Percentiles rank a stretch among this genome's conserved stretches.
phyloP scores from a whole-genome alignment of 2,329 filamentous ascomycete genomes.

The Colletotrichum eleusines region DNA sequence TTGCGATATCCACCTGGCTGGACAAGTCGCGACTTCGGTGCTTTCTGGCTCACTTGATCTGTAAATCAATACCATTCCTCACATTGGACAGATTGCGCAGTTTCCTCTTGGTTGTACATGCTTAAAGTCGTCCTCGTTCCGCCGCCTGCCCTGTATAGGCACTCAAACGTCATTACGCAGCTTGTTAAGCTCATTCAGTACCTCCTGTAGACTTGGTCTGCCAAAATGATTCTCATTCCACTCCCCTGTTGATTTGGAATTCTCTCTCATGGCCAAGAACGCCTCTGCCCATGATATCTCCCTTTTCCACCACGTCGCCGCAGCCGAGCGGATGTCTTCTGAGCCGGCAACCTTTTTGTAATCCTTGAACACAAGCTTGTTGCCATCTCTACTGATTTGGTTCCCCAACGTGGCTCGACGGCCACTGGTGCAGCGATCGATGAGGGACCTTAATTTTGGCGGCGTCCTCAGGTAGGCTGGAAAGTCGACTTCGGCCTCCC shows the following conservation, averaged over 20 bases:
- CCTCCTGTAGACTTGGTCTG: slow-evolving; percentile 61
- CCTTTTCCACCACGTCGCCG: slow-evolving; percentile 61
- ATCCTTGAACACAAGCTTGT: slow-evolving; percentile 59
- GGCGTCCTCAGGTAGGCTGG: slow-evolving; percentile 64
- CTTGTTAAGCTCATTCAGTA: slow-evolving; percentile 46
- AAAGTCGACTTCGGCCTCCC: slow-evolving; percentile 68
- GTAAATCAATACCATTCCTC: slow-evolving; percentile 10
- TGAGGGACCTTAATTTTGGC: slow-evolving; percentile 57
- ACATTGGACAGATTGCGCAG: neutral
- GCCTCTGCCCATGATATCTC: slow-evolving; percentile 62
- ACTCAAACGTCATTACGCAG: slow-evolving; percentile 45
- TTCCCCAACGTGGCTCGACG: slow-evolving; percentile 59
- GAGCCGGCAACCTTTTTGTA: slow-evolving; percentile 50
- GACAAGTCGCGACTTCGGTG: neutral
- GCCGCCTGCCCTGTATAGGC: neutral
- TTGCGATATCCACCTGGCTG: neutral
- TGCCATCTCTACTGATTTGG: slow-evolving; percentile 58
- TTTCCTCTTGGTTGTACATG: neutral
- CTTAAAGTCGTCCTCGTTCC: neutral
- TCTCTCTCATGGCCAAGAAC: slow-evolving; percentile 58
- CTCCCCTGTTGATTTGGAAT: slow-evolving; percentile 52
- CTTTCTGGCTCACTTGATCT: neutral
- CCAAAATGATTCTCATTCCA: slow-evolving; percentile 66
- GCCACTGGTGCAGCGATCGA: slow-evolving; percentile 65
- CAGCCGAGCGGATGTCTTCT: slow-evolving; percentile 53